These are phyloP conservation scores for Datura wrightii DNA, from an alignment of 257 asterid genomes.

Conservation along the genomic window DNA sequence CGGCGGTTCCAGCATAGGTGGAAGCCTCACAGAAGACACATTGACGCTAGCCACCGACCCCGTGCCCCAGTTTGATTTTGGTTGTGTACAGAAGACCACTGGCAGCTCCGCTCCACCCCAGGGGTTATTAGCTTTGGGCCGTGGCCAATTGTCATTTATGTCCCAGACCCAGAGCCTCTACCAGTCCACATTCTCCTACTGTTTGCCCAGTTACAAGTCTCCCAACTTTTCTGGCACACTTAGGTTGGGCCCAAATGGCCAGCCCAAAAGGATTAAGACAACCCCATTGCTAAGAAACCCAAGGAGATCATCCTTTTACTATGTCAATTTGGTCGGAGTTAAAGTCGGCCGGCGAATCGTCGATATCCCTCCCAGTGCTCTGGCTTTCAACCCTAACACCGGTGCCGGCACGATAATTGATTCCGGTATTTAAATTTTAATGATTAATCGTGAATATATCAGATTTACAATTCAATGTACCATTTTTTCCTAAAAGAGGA, in stretches of 20 bases:
- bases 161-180: constrained; percentile 66
- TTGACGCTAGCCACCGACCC: constrained; percentile 64
- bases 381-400: constrained; percentile 63
- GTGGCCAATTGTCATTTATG: constrained; percentile 70
- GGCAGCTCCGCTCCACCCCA: constrained; percentile 74
- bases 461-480: background rate
- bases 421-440: constrained; percentile 51
- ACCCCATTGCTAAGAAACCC: constrained; percentile 71
- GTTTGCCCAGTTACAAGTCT: constrained; percentile 75
- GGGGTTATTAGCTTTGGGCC: constrained; percentile 75
- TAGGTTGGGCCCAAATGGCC: constrained; percentile 69
- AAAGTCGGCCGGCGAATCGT: constrained; percentile 62
- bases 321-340: constrained; percentile 67
- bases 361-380: constrained; percentile 56
- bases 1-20: constrained; percentile 66
- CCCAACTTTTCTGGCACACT: constrained; percentile 63
- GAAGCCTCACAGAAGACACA: constrained; percentile 62
- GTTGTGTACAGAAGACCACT: constrained; percentile 56
- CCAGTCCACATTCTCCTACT: constrained; percentile 75
- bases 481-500: background rate
- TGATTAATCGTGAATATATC: background rate
- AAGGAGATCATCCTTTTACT: constrained; percentile 75
- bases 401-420: constrained; percentile 86
- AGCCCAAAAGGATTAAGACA: constrained; percentile 66
- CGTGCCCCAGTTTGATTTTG: constrained; percentile 58